Conservation (phyloP, 2,329 filamentous ascomycete species). For the Sporothrix protearum region DNA sequence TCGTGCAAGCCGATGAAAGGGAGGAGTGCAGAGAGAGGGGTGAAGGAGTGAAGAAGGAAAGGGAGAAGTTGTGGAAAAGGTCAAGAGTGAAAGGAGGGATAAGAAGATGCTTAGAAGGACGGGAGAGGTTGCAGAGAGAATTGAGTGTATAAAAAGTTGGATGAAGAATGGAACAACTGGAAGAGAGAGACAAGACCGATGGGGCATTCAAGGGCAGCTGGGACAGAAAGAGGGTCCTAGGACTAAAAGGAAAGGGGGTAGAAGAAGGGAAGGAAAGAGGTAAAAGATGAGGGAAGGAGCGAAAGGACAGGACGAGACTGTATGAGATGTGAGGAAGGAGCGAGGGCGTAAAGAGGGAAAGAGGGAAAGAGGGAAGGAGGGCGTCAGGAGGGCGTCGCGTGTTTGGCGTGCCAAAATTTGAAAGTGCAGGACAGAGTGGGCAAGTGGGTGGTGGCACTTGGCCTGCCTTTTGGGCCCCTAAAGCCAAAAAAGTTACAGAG, state of each 20-base stretch:
- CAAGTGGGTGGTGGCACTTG: constrained; percentile 13
- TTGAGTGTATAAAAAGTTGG: neutral
- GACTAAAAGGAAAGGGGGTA: constrained; percentile 6
- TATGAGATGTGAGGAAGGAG: neutral
- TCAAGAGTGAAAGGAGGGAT: neutral
- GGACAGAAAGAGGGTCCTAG: constrained; percentile 14
- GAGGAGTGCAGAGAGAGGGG: neutral
- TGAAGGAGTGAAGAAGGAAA: neutral
- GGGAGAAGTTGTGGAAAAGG: neutral
- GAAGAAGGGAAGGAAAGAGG: neutral
- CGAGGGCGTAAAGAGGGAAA: constrained; percentile 1
- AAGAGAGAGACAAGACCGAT: neutral
- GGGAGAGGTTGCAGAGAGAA: neutral
- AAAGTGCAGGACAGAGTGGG: neutral
- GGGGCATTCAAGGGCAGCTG: constrained; percentile 1
- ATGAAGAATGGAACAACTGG: neutral
- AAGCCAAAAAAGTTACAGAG: neutral
- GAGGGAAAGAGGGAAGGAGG: neutral
- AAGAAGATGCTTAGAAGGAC: neutral
- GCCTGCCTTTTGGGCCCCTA: constrained; percentile 15
- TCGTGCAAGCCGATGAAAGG: neutral
- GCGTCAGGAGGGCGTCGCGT: constrained; percentile 6
- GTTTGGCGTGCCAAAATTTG: constrained; percentile 6
- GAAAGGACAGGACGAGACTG: neutral
- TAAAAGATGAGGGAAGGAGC: constrained; percentile 11